These are phyloP conservation scores for Helenozyma rhizophorensis DNA, from an alignment of 805 yeast genomes.

Conservation along the genomic window DNA sequence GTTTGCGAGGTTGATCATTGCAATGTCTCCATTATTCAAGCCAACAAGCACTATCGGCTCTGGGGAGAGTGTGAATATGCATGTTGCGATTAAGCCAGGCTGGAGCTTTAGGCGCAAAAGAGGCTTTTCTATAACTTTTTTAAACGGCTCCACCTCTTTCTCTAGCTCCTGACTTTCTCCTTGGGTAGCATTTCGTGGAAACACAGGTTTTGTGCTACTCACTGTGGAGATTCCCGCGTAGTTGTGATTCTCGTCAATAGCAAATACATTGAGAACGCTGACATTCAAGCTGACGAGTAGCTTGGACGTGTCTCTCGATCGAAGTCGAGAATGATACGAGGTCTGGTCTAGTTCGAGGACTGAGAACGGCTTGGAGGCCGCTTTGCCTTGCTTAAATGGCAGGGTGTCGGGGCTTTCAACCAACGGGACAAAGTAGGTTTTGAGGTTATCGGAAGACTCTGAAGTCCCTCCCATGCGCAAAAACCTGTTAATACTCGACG, in stretches of 20 bases:
- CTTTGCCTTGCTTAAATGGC: too few species aligned
- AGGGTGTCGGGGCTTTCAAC: neutral
- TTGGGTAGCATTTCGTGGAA: conserved; percentile 11
- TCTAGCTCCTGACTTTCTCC: neutral
- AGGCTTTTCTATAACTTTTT: conserved; percentile 41
- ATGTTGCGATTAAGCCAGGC: conserved; percentile 35
- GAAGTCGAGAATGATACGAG: conserved; percentile 24
- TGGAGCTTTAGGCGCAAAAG: conserved; percentile 39
- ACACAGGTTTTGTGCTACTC: conserved; percentile 18
- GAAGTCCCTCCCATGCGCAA: conserved; percentile 13
- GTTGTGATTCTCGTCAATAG: conserved; percentile 24
- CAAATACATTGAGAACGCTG: conserved; percentile 45
- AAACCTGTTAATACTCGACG: conserved; percentile 28
- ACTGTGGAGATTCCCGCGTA: conserved; percentile 20
- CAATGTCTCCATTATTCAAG: conserved; percentile 60
- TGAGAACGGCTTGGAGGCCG: conserved; percentile 10
- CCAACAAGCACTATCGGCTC: conserved; percentile 56
- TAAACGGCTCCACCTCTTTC: conserved; percentile 15
- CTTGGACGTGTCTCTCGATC: conserved; percentile 24
- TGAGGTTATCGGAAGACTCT: neutral
- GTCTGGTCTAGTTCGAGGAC: conserved; percentile 31
- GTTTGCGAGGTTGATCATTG: conserved; percentile 54
- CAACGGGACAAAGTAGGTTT: neutral
- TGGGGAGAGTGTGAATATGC: conserved; percentile 27
- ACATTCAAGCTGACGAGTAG: conserved; percentile 46